Percentiles rank a stretch among this genome's conserved stretches.
phyloP scores from a whole-genome alignment of 306 rosid species.

The Casuarina equisetifolia region DNA sequence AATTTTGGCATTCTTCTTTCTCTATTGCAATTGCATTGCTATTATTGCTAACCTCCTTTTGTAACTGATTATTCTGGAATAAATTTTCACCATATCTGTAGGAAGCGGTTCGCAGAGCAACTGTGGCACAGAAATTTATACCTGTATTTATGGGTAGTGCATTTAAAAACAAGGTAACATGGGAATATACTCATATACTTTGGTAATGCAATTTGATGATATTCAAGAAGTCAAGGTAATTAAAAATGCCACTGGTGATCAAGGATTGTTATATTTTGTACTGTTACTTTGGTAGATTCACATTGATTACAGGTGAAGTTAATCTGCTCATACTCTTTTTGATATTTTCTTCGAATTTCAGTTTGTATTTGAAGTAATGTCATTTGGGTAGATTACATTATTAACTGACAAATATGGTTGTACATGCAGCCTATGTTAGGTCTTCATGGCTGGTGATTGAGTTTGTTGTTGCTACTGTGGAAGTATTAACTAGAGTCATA shows the following conservation, averaged over 20 bases:
- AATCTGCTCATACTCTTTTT: neutral
- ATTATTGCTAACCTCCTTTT: neutral
- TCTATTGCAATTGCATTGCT: neutral
- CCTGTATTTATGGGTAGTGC: constrained; percentile 99
- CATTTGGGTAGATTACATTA: neutral
- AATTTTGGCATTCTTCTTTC: neutral
- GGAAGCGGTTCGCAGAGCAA: constrained; percentile 95
- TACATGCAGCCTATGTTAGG: neutral
- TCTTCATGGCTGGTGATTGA: neutral
- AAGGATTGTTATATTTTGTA: neutral
- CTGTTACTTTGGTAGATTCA: neutral
- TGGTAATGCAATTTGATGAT: neutral
- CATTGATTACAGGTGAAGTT: neutral
- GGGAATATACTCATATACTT: neutral
- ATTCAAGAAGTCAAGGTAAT: neutral
- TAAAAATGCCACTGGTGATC: neutral
- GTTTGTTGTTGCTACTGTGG: neutral
- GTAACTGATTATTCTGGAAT: neutral
- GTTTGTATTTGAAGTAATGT: neutral
- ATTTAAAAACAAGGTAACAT: constrained; percentile 86
- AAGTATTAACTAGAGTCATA: neutral
- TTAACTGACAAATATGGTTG: neutral
- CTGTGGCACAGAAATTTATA: constrained; percentile 74
- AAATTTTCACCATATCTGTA: constrained; percentile 25
- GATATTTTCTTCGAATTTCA: neutral